Conservation (phyloP, 2,329 filamentous ascomycete species). For the Leptographium galeiforme region DNA sequence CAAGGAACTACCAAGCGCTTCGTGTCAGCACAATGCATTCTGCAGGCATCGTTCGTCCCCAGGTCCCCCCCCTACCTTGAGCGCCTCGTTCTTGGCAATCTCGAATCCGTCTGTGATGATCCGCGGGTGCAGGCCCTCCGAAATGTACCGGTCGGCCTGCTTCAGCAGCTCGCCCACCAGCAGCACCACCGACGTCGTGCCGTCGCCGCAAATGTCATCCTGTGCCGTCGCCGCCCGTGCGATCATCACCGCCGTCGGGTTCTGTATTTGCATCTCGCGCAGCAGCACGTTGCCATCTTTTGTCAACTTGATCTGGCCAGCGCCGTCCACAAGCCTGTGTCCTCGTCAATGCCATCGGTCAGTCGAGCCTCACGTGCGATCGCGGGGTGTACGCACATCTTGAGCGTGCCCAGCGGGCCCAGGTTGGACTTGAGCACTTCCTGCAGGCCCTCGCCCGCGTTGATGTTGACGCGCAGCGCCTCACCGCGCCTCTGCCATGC, state of each 20-base stretch:
- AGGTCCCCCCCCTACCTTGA: slow-evolving; percentile 50
- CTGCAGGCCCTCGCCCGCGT: slow-evolving; percentile 80
- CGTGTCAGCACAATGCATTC: no score
- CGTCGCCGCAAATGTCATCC: slow-evolving; percentile 96
- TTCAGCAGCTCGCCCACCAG: slow-evolving; percentile 94
- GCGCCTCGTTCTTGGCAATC: slow-evolving; percentile 81
- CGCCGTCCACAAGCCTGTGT: slow-evolving; percentile 52
- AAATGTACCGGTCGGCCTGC: slow-evolving; percentile 92
- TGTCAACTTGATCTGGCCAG: slow-evolving; percentile 85
- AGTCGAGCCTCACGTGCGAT: neutral
- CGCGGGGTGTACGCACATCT: slow-evolving; percentile 51
- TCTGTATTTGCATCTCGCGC: slow-evolving; percentile 86
- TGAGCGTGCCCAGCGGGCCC: slow-evolving; percentile 85
- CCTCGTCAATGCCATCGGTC: neutral
- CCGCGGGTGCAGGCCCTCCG: slow-evolving; percentile 89
- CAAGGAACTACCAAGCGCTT: slow-evolving; percentile 55
- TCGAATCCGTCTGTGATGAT: slow-evolving; percentile 98
- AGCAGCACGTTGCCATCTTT: slow-evolving; percentile 90
- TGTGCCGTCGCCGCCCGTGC: slow-evolving; percentile 82
- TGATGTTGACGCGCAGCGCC: slow-evolving; percentile 94
- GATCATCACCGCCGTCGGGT: slow-evolving; percentile 86
- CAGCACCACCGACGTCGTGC: slow-evolving; percentile 91
- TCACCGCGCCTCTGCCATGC: slow-evolving; percentile 72
- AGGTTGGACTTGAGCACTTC: slow-evolving; percentile 95
- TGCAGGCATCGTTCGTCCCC: neutral